phyloP scores from a whole-genome alignment of 176 grass and related monocot genomes.

The Lolium rigidum region DNA sequence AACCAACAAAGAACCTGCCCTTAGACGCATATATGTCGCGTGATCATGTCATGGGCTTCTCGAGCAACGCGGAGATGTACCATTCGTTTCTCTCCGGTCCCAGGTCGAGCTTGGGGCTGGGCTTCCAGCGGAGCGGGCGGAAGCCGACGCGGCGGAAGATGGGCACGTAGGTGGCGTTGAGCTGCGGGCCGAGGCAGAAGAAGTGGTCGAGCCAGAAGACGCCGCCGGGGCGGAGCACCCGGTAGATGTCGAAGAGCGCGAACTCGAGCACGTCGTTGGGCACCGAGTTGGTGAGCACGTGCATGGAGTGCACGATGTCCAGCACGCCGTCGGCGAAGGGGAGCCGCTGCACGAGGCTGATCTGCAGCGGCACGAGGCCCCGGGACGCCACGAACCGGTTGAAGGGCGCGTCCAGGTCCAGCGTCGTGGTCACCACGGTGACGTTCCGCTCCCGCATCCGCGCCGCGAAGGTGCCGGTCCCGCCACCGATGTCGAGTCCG shows the following conservation, averaged over 20 bases:
- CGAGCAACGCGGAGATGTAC: constrained; percentile 85
- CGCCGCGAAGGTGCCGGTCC: constrained; percentile 80
- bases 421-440: constrained; percentile 76
- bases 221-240: constrained; percentile 75
- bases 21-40: too few species aligned
- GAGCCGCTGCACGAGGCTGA: constrained; percentile 74
- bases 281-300: constrained; percentile 77
- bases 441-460: constrained; percentile 77
- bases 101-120: constrained; percentile 72
- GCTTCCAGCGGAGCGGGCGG: constrained; percentile 62
- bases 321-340: constrained; percentile 74
- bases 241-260: constrained; percentile 75
- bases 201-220: constrained; percentile 95
- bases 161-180: constrained; percentile 76
- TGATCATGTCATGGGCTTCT: constrained; percentile 74
- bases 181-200: constrained; percentile 73
- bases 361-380: constrained; percentile 70
- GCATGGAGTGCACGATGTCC: constrained; percentile 85
- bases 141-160: constrained; percentile 74
- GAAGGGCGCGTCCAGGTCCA: constrained; percentile 84
- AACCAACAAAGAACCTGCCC: background rate
- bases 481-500: constrained; percentile 91
- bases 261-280: constrained; percentile 69
- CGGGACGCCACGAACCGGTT: constrained; percentile 75
- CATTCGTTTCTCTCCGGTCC: constrained; percentile 82